These are phyloP conservation scores for Tylopilus cervinicoccineus DNA, from an alignment of 768 basidiomycete species.

Conservation along the genomic window DNA sequence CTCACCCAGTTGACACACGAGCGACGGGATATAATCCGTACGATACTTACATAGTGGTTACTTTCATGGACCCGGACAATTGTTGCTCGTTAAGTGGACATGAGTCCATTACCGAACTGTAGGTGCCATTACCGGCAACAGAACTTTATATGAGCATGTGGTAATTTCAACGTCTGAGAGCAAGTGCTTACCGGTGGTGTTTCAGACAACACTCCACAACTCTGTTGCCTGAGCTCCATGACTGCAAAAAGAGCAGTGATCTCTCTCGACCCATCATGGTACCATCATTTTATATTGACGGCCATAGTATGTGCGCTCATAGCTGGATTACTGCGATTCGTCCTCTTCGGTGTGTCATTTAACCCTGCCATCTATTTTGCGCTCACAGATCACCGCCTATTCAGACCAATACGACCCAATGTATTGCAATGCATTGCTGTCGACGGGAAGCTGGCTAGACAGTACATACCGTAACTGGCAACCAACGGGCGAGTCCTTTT, in stretches of 20 bases:
- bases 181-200: neutral
- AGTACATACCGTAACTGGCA: constrained; percentile 71
- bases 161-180: too few species aligned
- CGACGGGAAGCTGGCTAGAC: constrained; percentile 78
- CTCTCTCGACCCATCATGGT: constrained; percentile 45
- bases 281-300: constrained; percentile 43
- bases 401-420: constrained; percentile 70
- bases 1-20: neutral
- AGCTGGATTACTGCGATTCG: constrained; percentile 40
- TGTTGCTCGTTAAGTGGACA: neutral
- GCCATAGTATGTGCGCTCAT: constrained; percentile 38
- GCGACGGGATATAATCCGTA: neutral
- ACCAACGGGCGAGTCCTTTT: constrained; percentile 59
- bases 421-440: constrained; percentile 69
- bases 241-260: constrained; percentile 29
- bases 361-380: neutral
- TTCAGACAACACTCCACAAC: neutral
- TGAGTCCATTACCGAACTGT: neutral
- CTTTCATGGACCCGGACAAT: constrained; percentile 9
- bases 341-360: constrained; percentile 40
- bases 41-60: neutral
- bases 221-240: constrained; percentile 16
- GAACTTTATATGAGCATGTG: neutral
- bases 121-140: neutral
- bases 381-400: neutral